Evolutionary conservation across 305 asterid genomes (phyloP), one percentile per base, ranked within the genome.

Genomic region (Fraxinus latifolia): DNA sequence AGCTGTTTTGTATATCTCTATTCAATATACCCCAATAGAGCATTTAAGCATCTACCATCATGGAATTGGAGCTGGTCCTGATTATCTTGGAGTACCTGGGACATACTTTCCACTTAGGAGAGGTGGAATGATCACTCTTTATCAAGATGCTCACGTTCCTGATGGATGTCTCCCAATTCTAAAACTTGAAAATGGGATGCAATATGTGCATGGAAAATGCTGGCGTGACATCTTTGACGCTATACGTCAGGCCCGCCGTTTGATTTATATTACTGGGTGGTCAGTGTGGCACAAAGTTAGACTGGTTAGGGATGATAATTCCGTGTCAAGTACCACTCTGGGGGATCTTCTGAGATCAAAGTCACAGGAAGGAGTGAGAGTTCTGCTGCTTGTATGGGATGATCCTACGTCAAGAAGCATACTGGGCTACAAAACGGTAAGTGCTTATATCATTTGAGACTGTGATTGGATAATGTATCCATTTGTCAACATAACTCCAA

Each of bases 351-450:
- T 96, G 83, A 96, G 91, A 88, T 85, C 92, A 31, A 96, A 96
- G 87, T 94, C 99, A 77, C 98, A 93, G 88, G 99, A 96, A 92
- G 99, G 99, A 82, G 99, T 96, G 78, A 91, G 99, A 86, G 99
- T 94, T 72, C 85, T 96, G 87, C 98, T 96, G 81, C 97, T 96
- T 78, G 81, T 94, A 55, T 96, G 99, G 99, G 99, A 94, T 81
- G 99, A 96, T 77, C 99, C 99, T 29, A 94, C 98, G 0, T 96
- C 99, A 58, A 90, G 97, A 89, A 96, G 90, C 88, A 93, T 96
- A 85, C 84, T 94, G 58, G 98, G 99, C 67, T 96, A 96, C 92
- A 93, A 90, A 88, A 93, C 93, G 12, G 99, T 93, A 90, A 89
- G 95, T 80, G 33, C 82, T 89, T 87, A 33, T 71, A 36, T 37